These are phyloP conservation scores for Taphrina confusa DNA, from an alignment of 1,139 yeast genomes.

Conservation along the genomic window DNA sequence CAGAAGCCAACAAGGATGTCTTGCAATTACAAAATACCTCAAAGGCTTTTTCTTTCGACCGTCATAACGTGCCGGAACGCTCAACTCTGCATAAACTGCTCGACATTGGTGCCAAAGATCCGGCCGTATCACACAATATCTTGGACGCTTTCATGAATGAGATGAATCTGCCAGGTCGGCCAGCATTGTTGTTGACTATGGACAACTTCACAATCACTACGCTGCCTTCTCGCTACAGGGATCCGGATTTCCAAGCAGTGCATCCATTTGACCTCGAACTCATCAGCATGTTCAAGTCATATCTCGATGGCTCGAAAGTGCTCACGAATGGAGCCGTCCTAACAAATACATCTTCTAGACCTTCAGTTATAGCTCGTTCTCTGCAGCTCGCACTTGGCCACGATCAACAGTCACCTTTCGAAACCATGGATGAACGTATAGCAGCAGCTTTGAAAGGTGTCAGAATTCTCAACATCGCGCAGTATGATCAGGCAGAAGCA, in stretches of 20 bases:
- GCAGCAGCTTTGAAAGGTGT: neutral
- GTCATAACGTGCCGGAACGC: slow-evolving; percentile 10
- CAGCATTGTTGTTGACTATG: slow-evolving; percentile 32
- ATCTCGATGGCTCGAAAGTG: slow-evolving; percentile 24
- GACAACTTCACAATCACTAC: slow-evolving; percentile 34
- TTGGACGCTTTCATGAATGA: slow-evolving; percentile 30
- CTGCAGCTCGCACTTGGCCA: slow-evolving; percentile 23
- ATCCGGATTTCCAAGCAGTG: slow-evolving; percentile 16
- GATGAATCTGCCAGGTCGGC: slow-evolving; percentile 26
- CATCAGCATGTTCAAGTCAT: slow-evolving; percentile 22
- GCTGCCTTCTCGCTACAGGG: slow-evolving; percentile 34
- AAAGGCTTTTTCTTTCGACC: slow-evolving; percentile 11
- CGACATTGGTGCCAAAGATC: slow-evolving; percentile 21
- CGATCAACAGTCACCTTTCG: slow-evolving; percentile 9
- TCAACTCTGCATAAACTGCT: slow-evolving; percentile 21
- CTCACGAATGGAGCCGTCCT: slow-evolving; percentile 30
- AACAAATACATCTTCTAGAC: slow-evolving; percentile 34
- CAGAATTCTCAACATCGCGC: neutral
- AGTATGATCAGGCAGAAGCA: slow-evolving; percentile 13
- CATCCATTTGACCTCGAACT: slow-evolving; percentile 35
- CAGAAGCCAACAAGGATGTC: slow-evolving; percentile 33
- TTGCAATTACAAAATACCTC: slow-evolving; percentile 22
- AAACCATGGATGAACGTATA: slow-evolving; percentile 7
- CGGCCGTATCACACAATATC: slow-evolving; percentile 25
- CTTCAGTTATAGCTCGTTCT: slow-evolving; percentile 8